Evolutionary conservation across 805 yeast species (phyloP).

Genomic region (Wickerhamiella bombiphila): DNA sequence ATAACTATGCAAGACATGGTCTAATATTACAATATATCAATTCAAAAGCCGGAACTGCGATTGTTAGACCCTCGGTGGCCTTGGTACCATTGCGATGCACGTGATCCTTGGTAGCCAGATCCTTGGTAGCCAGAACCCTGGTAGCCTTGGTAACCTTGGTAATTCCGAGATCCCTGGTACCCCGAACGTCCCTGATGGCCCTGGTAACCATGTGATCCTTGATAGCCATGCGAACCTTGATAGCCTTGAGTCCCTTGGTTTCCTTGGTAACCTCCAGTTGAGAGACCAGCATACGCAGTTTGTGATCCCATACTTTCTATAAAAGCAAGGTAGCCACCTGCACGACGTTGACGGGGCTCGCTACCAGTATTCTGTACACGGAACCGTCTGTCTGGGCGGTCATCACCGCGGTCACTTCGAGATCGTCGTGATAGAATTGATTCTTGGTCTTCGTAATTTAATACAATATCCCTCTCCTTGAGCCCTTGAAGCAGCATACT

Average conservation of each 20-base stretch:
- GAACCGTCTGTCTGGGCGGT: conserved; percentile 18
- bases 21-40: no score
- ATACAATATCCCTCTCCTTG: conserved; percentile 43
- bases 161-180: conserved; percentile 1
- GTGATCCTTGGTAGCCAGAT: not conserved
- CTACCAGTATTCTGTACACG: conserved; percentile 11
- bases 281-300: conserved; percentile 1
- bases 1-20: no score
- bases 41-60: no score
- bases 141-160: not conserved
- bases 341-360: conserved; percentile 10
- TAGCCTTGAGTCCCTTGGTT: conserved; percentile 16
- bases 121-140: not conserved
- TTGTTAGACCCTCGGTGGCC: not conserved
- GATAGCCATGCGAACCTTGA: conserved; percentile 16
- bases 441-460: conserved; percentile 58
- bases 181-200: conserved; percentile 6
- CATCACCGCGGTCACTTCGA: conserved; percentile 21
- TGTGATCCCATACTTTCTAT: conserved; percentile 2
- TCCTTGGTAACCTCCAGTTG: conserved; percentile 12
- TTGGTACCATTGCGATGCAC: not conserved
- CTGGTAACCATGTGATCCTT: conserved; percentile 11
- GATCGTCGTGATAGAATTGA: conserved; percentile 27
- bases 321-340: conserved; percentile 16
- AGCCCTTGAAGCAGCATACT: conserved; percentile 76